phyloP scores from a whole-genome alignment of 352 stramenopile species.

The Saprolegnia diclina region DNA sequence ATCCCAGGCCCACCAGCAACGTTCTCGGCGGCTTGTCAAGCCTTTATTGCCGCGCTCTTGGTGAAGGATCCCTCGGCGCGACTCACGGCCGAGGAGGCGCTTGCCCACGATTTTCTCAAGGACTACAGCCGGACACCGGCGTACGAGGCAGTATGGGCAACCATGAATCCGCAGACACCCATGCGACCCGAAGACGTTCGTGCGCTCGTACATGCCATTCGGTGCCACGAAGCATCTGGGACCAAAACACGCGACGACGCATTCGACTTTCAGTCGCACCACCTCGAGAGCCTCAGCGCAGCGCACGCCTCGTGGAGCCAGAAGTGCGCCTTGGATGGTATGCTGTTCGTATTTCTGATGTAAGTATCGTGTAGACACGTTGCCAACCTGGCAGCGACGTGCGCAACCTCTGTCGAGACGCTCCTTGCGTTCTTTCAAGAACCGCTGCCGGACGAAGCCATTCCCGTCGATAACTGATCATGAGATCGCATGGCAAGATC shows the following conservation, averaged over 20 bases:
- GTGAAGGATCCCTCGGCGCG: slow-evolving; percentile 76
- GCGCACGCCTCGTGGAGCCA: too few species aligned
- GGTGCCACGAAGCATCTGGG: not conserved
- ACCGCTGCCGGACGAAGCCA: not conserved
- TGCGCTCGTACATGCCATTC: slow-evolving; percentile 11
- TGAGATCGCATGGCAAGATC: not conserved
- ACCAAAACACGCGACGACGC: slow-evolving; percentile 4
- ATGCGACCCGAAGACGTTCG: slow-evolving; percentile 15
- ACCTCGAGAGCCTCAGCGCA: not conserved
- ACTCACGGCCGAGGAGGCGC: slow-evolving; percentile 75
- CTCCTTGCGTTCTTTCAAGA: not conserved
- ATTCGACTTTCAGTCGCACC: slow-evolving; percentile 21
- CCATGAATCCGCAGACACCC: not conserved
- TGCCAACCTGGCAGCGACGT: slow-evolving; percentile 6
- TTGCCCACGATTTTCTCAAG: slow-evolving; percentile 86
- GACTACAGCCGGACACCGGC: slow-evolving; percentile 37
- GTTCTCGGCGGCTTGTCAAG: slow-evolving; percentile 85
- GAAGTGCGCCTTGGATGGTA: too few species aligned
- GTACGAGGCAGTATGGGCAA: slow-evolving; percentile 27
- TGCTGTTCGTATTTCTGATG: too few species aligned
- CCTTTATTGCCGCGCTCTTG: slow-evolving; percentile 91
- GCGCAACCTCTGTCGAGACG: not conserved
- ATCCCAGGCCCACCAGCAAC: slow-evolving; percentile 64
- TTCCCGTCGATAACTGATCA: not conserved
- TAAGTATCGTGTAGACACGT: slow-evolving; percentile 18